phyloP scores from a whole-genome alignment of 2,329 filamentous ascomycete species.

The Apiospora saccharicola region DNA sequence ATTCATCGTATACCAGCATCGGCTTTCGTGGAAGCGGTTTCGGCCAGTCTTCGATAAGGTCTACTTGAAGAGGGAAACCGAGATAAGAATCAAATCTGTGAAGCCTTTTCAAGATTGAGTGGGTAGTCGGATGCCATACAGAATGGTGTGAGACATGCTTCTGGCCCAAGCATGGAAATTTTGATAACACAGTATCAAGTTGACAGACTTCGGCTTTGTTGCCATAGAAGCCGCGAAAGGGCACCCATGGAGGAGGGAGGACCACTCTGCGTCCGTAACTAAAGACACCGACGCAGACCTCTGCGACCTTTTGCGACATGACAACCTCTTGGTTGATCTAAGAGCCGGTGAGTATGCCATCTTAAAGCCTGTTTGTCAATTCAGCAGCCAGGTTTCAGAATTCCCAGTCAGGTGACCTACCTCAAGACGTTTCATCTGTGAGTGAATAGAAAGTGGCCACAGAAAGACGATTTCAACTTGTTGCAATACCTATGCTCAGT shows the following conservation, averaged over 20 bases:
- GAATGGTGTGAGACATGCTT: conserved; percentile 9
- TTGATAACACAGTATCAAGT: neutral
- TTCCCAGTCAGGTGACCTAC: neutral
- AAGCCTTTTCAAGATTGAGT: neutral
- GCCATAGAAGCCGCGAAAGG: neutral
- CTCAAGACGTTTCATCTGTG: neutral
- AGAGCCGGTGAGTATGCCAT: neutral
- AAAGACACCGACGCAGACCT: neutral
- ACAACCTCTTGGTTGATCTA: neutral
- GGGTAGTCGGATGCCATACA: neutral
- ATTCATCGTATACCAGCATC: neutral
- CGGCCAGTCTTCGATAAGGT: neutral
- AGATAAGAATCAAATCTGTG: neutral
- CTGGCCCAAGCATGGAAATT: neutral
- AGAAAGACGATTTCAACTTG: neutral
- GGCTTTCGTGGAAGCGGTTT: neutral
- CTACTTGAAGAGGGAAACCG: neutral
- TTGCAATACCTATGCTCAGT: neutral
- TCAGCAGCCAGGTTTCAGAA: neutral
- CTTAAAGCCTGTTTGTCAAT: neutral
- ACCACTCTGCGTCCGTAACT: neutral
- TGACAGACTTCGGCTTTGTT: neutral
- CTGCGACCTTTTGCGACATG: neutral
- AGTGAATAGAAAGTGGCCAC: neutral
- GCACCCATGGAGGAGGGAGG: neutral